Evolutionary conservation across 768 basidiomycete genomes (phyloP), one percentile per base, ranked within the genome.

Genomic region (Suillus discolor): DNA sequence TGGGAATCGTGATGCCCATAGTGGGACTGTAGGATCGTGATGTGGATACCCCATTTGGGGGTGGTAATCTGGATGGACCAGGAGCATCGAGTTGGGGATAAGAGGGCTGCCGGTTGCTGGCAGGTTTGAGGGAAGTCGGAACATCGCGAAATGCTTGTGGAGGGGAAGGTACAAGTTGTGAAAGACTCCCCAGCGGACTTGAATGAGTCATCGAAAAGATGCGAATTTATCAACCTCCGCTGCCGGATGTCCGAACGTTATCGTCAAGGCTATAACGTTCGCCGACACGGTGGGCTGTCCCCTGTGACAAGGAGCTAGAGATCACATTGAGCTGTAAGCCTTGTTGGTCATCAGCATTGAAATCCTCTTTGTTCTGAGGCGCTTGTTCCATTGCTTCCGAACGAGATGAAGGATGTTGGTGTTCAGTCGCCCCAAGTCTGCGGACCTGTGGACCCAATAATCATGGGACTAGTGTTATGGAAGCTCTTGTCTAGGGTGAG

Each of bases 41-140:
- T 15, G 86, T 82, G 25, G 87, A 84, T 54, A 89, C 76, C 38
- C 86, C 86, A 72, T 87, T 86, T 62, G 84, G 83, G 45, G 87
- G 82, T 23, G 83, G 75, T 41, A 77, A 61, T 61, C 72, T 77
- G 70, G 82, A 71, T 55, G 75, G 69, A 57, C 70, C 73, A 6
- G 72, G 71, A 20, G 76, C 72, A 57, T 80, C 79, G 38, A 78
- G 72, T 31, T 74, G 70, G 39, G 81, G 81, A 67, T 83, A 71
- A 13, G 83, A 75, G 6, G 85, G 79, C 70, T 86, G 85, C 20
- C 82, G 84, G 64, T 83, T 82, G 18, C 77, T 70, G 20, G 81
- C 71, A 36, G 83, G 81, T 65, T 78, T 78, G 61, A 79, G 73
- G 44, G 81, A 71, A 28, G 73, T 20, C 28, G 79, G 72, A 34